Evolutionary conservation across 73 alveolate species (phyloP), one percentile per base, ranked within the genome.

Genomic region (Blepharisma japonicum): DNA sequence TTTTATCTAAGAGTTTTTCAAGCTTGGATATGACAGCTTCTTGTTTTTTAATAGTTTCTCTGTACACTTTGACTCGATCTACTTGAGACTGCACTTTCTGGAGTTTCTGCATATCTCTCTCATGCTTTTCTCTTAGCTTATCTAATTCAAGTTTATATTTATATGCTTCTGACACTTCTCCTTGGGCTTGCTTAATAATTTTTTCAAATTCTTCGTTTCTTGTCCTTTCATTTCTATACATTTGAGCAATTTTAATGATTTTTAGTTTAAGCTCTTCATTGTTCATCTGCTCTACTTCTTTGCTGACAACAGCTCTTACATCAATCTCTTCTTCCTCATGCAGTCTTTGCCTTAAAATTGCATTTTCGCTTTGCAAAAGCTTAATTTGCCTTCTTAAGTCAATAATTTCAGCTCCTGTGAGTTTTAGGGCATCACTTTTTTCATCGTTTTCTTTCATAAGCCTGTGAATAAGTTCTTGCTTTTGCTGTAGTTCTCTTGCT

Each of bases 371-470:
- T 84, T 97, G 95, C n/a, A 94, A 83, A 88, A 97, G 86, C 84
- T 97, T 97, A 25, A 97, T 94, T 77, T 97, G 91, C 81, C 98
- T 93, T 81, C 99, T 91, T 61, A 97, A 80, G 85, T 97, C 99
- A 7, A 97, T 96, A 21, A 97, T 94, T 90, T 97, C 99, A 48
- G 98, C 92, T 68, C 97, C 95, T 20, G 99, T 97, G 45, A 97
- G 91, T 83, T 94, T 95, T 71, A 97, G 81, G 49, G 98, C 85
- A 56, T 95, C 96, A 32, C 96, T 87, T 86, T 97, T 97, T 87
- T 97, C 99, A 88, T 97, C 99, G 21, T 86, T 88, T 78, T 97
- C 99, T 81, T 95, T 97, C 98, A 97, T 95, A 97, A 97, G 90
- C 74, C 99, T 85, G 82, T 97, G 99, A 39, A 97, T 94, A 76